Base-by-base conservation (phyloP, 2,329 filamentous ascomycete species). In the Trichoderma cornu-damae region DNA sequence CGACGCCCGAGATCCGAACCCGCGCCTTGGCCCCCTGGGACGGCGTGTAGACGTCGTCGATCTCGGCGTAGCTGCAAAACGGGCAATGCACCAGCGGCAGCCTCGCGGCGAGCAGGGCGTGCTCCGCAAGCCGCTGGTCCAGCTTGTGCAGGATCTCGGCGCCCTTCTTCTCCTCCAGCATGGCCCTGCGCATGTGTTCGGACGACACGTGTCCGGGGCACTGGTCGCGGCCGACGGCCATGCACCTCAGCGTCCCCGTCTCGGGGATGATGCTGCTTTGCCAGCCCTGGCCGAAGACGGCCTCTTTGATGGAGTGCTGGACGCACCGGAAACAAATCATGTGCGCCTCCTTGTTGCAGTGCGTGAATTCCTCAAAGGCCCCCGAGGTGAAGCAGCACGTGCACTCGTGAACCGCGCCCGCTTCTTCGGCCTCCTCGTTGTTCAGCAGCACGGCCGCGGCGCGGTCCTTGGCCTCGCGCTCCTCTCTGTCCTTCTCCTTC, bases 271-370 rank as follows among this genome's bases (percentile, higher is more conserved):
- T 87, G 65, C 84, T 94, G 59, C 88, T 85, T 49, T 84, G 82
- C 90, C 93, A 96, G 52, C 90, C 90, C 70, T 97, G 94, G 0
- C 94, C 94, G 68, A 96, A 97, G 0, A 97, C 76, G 2, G 92
- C 91, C 69, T 97, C 93, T 49, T 87, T 88, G 59, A 93, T 81
- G 9, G 91, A 87, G 62, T 88, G 84, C 61, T 87, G 86, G 50
- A 97, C 86, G 71, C 94, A 97, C 44, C 83, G 82, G 72, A 92
- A 86, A 73, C 89, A 94, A 55, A 93, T 79, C 67, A 89, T 81
- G 72, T 94, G 89, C 1, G 83, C 85, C 2, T 81, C 78, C 30
- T 77, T 72, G 66, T 82, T 81, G 73, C 89, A 94, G n/a, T 82
- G 80, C 0, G 87, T 84, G 58, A 92, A 80, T 65, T 89, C 83